Percentiles rank a stretch among this genome's conserved stretches.
These are phyloP conservation scores for Pichia manshurica DNA, from an alignment of 805 yeast genomes.

Conservation along the genomic window DNA sequence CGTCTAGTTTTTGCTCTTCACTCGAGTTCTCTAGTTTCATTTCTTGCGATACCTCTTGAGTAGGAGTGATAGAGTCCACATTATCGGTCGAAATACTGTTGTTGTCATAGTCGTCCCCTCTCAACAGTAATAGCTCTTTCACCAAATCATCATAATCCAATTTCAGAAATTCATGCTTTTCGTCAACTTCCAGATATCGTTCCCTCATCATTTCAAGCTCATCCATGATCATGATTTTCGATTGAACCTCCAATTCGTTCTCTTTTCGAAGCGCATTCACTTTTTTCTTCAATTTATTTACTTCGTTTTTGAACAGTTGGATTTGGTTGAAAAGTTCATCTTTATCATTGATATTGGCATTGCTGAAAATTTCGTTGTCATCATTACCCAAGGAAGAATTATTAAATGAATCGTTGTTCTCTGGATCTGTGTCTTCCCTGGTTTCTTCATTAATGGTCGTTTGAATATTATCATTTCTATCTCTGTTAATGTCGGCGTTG, in stretches of 20 bases:
- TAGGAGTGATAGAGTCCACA: conserved; percentile 2
- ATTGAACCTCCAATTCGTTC: conserved; percentile 47
- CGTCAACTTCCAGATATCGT: conserved; percentile 28
- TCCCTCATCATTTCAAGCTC: conserved; percentile 46
- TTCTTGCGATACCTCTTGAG: neutral
- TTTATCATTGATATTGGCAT: neutral
- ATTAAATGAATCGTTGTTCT: too few relatives aligned
- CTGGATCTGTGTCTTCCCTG: too few relatives aligned
- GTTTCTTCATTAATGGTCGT: too few relatives aligned
- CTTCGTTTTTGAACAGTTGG: conserved; percentile 16
- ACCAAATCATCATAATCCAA: conserved; percentile 26
- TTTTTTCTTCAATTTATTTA: conserved; percentile 24
- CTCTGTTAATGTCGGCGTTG: too few relatives aligned
- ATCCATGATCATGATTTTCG: conserved; percentile 47
- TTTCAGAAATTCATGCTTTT: conserved; percentile 25
- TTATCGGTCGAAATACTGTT: conserved; percentile 6
- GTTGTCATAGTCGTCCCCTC: conserved; percentile 8
- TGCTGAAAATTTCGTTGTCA: too few relatives aligned
- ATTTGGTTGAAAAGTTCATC: conserved; percentile 11
- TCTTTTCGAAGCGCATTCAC: conserved; percentile 40
- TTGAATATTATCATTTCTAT: too few relatives aligned
- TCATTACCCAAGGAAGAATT: too few relatives aligned
- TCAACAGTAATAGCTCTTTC: conserved; percentile 18
- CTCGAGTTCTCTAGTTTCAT: neutral
- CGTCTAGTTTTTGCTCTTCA: neutral